phyloP scores from a whole-genome alignment of 225 moss, liverwort and hornwort genomes.

The Pseudoscleropodium purum region DNA sequence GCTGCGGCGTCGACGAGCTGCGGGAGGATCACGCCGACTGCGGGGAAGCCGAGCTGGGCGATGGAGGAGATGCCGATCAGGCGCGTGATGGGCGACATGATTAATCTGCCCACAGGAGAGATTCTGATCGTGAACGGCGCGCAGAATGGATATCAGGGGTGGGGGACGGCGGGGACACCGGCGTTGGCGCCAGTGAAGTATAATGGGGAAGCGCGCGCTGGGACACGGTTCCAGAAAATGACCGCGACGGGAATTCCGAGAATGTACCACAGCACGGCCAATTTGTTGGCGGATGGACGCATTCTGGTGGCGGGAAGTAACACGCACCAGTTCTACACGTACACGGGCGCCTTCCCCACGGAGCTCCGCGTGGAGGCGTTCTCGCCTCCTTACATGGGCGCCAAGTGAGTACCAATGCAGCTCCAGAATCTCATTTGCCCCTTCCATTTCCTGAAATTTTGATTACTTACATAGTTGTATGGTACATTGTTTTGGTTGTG shows the following conservation, averaged over 20 bases:
- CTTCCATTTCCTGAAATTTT: neutral
- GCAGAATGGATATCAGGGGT: slow-evolving; percentile 50
- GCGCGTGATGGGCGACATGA: slow-evolving; percentile 9
- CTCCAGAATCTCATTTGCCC: neutral
- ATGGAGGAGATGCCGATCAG: slow-evolving; percentile 9
- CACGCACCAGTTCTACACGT: slow-evolving; percentile 33
- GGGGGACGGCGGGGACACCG: slow-evolving; percentile 9
- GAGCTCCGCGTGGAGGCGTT: slow-evolving; percentile 28
- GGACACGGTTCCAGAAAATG: neutral
- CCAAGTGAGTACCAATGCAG: neutral
- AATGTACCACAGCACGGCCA: slow-evolving; percentile 30
- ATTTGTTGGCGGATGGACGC: slow-evolving; percentile 25
- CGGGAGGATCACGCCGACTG: neutral
- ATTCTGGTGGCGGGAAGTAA: slow-evolving; percentile 21
- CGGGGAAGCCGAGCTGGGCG: neutral
- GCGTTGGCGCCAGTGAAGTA: slow-evolving; percentile 43
- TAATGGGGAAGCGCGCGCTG: neutral
- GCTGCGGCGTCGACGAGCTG: neutral
- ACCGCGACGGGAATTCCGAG: neutral
- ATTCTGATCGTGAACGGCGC: slow-evolving; percentile 9
- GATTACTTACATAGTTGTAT: neutral
- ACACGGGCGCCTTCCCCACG: slow-evolving; percentile 13
- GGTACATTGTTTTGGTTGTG: neutral
- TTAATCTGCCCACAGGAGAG: neutral
- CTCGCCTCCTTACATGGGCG: slow-evolving; percentile 18